A percentile compares a stretch with the other conserved stretches of the same genome.
Conservation (phyloP, 2,329 filamentous ascomycete species). For the Aureobasidium uvarum region DNA sequence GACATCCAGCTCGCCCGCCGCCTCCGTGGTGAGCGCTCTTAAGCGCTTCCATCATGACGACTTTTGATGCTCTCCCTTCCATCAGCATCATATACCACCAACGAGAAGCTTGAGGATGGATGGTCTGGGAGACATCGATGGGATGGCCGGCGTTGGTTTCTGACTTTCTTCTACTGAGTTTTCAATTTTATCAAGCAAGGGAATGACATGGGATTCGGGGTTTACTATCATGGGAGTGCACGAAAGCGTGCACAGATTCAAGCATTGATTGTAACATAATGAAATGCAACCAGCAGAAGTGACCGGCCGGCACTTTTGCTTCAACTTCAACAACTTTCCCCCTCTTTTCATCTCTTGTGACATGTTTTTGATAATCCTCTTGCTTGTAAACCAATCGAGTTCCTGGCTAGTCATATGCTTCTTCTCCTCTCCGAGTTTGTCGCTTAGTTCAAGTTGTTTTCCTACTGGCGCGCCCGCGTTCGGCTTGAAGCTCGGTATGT, state of each 20-base stretch:
- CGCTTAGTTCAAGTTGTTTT: too few species aligned
- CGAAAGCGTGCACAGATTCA: constrained; percentile 35
- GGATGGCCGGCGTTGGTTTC: constrained; percentile 29
- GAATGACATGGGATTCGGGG: constrained; percentile 30
- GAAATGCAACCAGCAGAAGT: constrained; percentile 27
- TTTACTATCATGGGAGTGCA: constrained; percentile 30
- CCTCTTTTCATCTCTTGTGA: constrained; percentile 17
- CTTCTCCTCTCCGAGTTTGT: too few species aligned
- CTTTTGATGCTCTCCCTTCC: constrained; percentile 25
- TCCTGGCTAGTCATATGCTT: neutral
- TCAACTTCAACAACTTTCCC: constrained; percentile 19
- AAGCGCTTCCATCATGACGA: constrained; percentile 36
- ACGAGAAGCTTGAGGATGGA: constrained; percentile 26
- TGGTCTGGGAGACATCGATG: constrained; percentile 27
- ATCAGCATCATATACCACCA: constrained; percentile 27
- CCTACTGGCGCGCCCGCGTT: neutral
- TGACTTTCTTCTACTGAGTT: constrained; percentile 27
- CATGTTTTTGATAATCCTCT: neutral
- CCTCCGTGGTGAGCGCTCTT: constrained; percentile 56
- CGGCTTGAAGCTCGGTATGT: constrained; percentile 16
- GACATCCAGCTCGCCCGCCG: constrained; percentile 85
- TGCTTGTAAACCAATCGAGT: too few species aligned
- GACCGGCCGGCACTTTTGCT: constrained; percentile 17
- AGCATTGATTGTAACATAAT: constrained; percentile 42
- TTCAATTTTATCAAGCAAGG: constrained; percentile 24